Evolutionary conservation across 441 rosid genomes (phyloP).

Genomic region (Viola pubescens): DNA sequence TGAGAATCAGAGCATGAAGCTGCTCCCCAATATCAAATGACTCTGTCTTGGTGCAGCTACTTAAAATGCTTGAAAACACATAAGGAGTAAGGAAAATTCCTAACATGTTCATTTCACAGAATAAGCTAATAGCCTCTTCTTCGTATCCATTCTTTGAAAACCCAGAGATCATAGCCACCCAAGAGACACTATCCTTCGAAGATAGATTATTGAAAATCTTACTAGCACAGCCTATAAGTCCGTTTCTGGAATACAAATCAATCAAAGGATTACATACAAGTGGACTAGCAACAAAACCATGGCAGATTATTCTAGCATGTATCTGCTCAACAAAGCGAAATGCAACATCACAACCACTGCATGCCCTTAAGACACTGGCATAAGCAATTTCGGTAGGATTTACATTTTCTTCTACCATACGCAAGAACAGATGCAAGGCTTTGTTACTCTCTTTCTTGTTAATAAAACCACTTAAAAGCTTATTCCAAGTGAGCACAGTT

Average conservation of each 20-base stretch:
- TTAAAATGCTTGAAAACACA: slow-evolving; percentile 70
- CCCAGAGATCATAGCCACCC: slow-evolving; percentile 85
- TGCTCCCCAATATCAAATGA: slow-evolving; percentile 55
- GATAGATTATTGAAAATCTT: slow-evolving; percentile 49
- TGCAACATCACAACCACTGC: slow-evolving; percentile 26
- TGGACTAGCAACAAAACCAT: slow-evolving; percentile 44
- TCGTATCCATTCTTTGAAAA: slow-evolving; percentile 56
- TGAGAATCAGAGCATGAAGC: slow-evolving; percentile 61
- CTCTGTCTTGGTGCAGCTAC: slow-evolving; percentile 64
- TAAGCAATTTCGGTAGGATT: slow-evolving; percentile 42
- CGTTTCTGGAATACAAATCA: slow-evolving; percentile 59
- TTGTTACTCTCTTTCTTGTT: slow-evolving; percentile 28
- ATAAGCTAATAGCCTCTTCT: slow-evolving; percentile 51
- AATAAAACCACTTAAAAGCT: slow-evolving; percentile 37
- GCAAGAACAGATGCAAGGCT: slow-evolving; percentile 29
- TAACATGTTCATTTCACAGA: slow-evolving; percentile 50
- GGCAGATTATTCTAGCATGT: slow-evolving; percentile 55
- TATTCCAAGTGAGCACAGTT: slow-evolving; percentile 48
- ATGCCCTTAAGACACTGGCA: slow-evolving; percentile 42
- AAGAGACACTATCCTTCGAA: slow-evolving; percentile 63
- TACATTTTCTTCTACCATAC: slow-evolving; percentile 41
- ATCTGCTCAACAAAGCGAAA: slow-evolving; percentile 44
- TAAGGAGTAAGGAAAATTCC: slow-evolving; percentile 63
- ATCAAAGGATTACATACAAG: slow-evolving; percentile 57
- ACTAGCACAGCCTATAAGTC: slow-evolving; percentile 41